Conservation (phyloP, 2,329 filamentous ascomycete genomes). For the Amesomyces nigricolor region DNA sequence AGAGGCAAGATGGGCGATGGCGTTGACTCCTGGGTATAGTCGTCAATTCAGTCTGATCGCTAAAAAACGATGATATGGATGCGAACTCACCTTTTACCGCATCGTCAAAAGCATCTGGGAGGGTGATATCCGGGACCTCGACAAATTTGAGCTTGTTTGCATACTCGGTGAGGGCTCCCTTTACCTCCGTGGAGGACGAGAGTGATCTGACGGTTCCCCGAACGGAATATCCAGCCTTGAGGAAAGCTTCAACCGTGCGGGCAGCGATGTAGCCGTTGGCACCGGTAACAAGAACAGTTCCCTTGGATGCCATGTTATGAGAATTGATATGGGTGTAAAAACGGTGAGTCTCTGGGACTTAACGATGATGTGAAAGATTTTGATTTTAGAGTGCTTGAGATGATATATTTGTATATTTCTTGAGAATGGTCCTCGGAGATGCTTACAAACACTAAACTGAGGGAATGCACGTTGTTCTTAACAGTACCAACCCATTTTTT, state of each 20-base stretch:
- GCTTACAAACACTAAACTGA: no score
- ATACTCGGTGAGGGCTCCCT: conserved; percentile 11
- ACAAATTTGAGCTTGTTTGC: conserved; percentile 16
- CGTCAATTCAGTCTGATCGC: no score
- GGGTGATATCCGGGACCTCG: conserved; percentile 25
- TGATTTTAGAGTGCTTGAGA: no score
- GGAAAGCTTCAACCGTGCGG: conserved; percentile 34
- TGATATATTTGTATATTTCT: no score
- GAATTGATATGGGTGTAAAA: no score
- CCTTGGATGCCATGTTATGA: neutral
- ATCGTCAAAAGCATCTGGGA: conserved; percentile 22
- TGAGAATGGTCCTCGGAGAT: no score
- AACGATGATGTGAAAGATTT: no score
- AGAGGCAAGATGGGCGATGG: conserved; percentile 24
- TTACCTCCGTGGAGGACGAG: conserved; percentile 20
- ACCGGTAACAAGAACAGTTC: conserved; percentile 36
- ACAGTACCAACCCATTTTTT: no score
- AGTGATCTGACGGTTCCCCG: conserved; percentile 36
- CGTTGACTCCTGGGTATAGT: conserved; percentile 9
- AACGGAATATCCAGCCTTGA: conserved; percentile 34
- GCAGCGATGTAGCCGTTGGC: conserved; percentile 40
- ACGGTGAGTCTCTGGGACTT: no score
- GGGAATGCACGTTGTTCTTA: no score
- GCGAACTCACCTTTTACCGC: conserved; percentile 19
- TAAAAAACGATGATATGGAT: neutral